These are phyloP conservation scores for Oryza glumipatula DNA, from an alignment of 176 grass and related monocot genomes.

Conservation along the genomic window DNA sequence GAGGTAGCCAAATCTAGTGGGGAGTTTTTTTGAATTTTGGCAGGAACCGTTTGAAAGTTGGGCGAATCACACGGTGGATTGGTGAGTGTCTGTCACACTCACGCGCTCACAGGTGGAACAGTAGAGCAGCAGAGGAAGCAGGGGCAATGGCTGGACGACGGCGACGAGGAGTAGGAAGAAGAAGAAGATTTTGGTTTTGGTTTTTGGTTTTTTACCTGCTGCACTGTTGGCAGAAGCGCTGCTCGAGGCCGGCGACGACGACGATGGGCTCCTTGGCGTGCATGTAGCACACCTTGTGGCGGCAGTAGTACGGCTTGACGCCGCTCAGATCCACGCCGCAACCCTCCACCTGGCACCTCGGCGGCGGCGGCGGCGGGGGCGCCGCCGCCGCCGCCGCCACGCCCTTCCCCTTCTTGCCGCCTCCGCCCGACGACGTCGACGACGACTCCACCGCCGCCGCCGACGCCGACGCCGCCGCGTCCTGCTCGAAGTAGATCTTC, in stretches of 20 bases:
- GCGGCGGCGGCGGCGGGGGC: neutral
- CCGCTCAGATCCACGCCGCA: conserved; percentile 87
- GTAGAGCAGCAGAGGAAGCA: neutral
- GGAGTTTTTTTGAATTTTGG: neutral
- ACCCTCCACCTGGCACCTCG: conserved; percentile 89
- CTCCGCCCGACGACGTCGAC: neutral
- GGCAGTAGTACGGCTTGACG: conserved; percentile 73
- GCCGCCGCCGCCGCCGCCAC: neutral
- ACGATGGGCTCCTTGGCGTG: conserved; percentile 80
- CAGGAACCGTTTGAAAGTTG: neutral
- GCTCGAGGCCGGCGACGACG: conserved; percentile 79
- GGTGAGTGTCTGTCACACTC: neutral
- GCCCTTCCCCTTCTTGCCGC: conserved; percentile 41
- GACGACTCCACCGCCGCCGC: neutral
- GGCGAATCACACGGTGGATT: neutral
- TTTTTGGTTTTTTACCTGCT: conserved; percentile 1
- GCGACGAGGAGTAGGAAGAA: neutral
- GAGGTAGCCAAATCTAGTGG: neutral
- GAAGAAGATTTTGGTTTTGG: too few relatives aligned
- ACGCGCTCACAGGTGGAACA: conserved; percentile 36
- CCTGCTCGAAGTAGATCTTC: conserved; percentile 96
- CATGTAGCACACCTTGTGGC: conserved; percentile 89
- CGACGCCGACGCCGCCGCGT: neutral
- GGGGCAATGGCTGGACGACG: neutral
- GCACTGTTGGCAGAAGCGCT: conserved; percentile 93